These are phyloP conservation scores for Bidens hawaiensis DNA, from an alignment of 140 eudicot genomes.

Conservation along the genomic window DNA sequence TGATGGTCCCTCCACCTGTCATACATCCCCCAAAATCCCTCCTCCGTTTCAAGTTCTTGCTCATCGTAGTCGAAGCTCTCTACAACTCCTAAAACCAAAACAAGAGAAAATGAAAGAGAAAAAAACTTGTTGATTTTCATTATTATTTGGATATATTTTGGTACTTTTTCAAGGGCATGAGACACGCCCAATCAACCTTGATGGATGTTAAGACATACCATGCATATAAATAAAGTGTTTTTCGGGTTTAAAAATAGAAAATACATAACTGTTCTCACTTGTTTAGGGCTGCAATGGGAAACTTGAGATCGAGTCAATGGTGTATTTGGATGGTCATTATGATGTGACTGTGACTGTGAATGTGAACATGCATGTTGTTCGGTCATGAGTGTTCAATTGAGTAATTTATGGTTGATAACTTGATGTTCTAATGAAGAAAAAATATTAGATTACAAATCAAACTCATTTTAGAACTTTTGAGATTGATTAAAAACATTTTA, in stretches of 20 bases:
- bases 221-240: background rate
- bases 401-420: background rate
- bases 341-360: background rate
- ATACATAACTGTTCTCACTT: background rate
- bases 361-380: background rate
- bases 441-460: too few relatives aligned
- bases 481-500: too few relatives aligned
- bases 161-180: background rate
- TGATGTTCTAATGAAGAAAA: background rate
- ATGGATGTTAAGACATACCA: background rate
- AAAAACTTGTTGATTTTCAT: slow-evolving; percentile 28
- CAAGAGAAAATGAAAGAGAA: slow-evolving; percentile 28
- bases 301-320: slow-evolving; percentile 2
- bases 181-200: slow-evolving; percentile 2
- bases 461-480: too few relatives aligned
- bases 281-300: background rate
- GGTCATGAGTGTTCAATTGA: background rate
- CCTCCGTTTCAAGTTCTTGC: slow-evolving; percentile 52
- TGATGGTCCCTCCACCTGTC: slow-evolving; percentile 78
- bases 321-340: background rate
- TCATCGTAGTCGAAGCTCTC: slow-evolving; percentile 49
- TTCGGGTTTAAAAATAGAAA: background rate
- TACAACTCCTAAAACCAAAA: slow-evolving; percentile 30
- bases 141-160: background rate
- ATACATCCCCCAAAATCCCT: slow-evolving; percentile 48